Conservation (phyloP, 331 rosid genomes). For the Quercus tomentella region DNA sequence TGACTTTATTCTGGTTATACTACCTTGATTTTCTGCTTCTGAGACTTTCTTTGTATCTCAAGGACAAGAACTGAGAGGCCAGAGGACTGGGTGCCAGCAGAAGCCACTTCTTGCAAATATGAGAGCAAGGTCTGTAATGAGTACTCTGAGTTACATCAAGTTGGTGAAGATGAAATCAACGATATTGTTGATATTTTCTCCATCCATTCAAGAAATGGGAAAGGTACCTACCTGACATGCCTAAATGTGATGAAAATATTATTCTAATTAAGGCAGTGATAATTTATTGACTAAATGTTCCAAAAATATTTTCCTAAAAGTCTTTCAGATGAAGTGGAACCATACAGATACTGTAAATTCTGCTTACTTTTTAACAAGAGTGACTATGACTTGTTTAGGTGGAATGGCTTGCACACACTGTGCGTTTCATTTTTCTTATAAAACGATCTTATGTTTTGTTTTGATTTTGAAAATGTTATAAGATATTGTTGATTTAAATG, state of each 20-base stretch:
- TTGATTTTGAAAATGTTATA: neutral
- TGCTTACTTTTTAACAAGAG: neutral
- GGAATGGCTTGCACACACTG: neutral
- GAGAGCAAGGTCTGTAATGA: slow-evolving; percentile 6
- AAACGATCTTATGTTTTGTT: neutral
- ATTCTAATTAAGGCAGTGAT: slow-evolving; percentile 5
- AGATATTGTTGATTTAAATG: neutral
- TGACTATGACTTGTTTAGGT: neutral
- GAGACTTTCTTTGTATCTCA: slow-evolving; percentile 23
- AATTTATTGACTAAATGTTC: slow-evolving; percentile 16
- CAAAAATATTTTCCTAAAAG: neutral
- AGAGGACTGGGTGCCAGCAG: slow-evolving; percentile 91
- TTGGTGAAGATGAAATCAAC: slow-evolving; percentile 30
- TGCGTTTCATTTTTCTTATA: neutral
- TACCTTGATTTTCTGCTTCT: slow-evolving; percentile 20
- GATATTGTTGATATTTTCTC: slow-evolving; percentile 51
- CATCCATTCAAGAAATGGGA: slow-evolving; percentile 45
- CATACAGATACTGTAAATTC: neutral
- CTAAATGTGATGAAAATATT: slow-evolving; percentile 11
- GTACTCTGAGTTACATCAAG: slow-evolving; percentile 30
- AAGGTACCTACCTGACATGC: slow-evolving; percentile 37
- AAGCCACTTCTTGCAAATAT: slow-evolving; percentile 27
- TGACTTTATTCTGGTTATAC: slow-evolving; percentile 1
- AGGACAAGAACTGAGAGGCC: slow-evolving; percentile 88
- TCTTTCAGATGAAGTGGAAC: neutral